A percentile compares a stretch with the other conserved stretches of the same genome.
These are phyloP conservation scores for Oryza punctata DNA, from an alignment of 176 grass and related monocot genomes.

Conservation along the genomic window DNA sequence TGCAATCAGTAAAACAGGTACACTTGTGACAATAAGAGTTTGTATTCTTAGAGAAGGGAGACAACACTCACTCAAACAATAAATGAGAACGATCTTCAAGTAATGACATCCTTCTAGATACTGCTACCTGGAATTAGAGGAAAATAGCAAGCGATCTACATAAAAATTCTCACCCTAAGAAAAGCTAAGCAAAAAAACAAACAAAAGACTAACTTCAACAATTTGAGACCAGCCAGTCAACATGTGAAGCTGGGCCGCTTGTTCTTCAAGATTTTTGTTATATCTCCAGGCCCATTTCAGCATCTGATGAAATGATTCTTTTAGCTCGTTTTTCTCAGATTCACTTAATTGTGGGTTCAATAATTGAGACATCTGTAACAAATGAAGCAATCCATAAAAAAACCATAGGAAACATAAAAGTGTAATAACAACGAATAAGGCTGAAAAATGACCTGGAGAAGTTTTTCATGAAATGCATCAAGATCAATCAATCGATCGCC, in stretches of 20 bases:
- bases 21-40: constrained; percentile 5
- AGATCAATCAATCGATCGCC: constrained; percentile 87
- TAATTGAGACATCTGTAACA: constrained; percentile 58
- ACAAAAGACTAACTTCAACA: constrained; percentile 71
- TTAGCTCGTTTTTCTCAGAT: constrained; percentile 68
- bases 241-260: constrained; percentile 96
- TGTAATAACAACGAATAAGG: constrained; percentile 22
- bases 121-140: constrained; percentile 58
- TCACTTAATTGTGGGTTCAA: constrained; percentile 58
- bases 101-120: constrained; percentile 97
- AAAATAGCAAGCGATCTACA: constrained; percentile 26
- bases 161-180: constrained; percentile 3
- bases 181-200: constrained; percentile 31
- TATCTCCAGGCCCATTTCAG: constrained; percentile 94
- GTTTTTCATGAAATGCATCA: constrained; percentile 80
- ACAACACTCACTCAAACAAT: constrained; percentile 87
- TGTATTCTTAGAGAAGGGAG: constrained; percentile 16
- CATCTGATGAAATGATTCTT: constrained; percentile 81
- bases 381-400: constrained; percentile 30
- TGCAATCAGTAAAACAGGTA: constrained; percentile 31
- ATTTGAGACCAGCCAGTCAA: constrained; percentile 95
- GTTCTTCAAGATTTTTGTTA: constrained; percentile 97
- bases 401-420: constrained; percentile 5
- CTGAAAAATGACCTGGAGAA: constrained; percentile 68
- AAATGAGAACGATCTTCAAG: constrained; percentile 85